These are phyloP conservation scores for Tetrapisispora pingtungensis DNA, from an alignment of 805 yeast species.

Conservation along the genomic window DNA sequence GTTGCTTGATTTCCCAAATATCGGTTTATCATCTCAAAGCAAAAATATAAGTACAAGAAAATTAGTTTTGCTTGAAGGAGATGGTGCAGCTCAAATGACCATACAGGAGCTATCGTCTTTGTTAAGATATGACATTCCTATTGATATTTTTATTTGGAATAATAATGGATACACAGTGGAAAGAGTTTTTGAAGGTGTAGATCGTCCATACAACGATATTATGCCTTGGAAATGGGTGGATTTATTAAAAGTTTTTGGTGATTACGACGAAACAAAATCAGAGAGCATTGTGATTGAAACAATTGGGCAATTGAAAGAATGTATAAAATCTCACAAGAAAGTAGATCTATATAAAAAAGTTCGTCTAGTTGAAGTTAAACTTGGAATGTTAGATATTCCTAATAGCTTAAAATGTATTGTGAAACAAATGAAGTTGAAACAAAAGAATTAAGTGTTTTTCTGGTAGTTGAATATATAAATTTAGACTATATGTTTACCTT, in stretches of 20 bases:
- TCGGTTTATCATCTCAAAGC: slow-evolving; percentile 18
- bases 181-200: slow-evolving; percentile 72
- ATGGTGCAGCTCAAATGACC: slow-evolving; percentile 94
- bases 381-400: slow-evolving; percentile 56
- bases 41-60: slow-evolving; percentile 34
- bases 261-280: slow-evolving; percentile 27
- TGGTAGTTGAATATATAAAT: no score
- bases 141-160: slow-evolving; percentile 66
- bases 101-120: slow-evolving; percentile 69
- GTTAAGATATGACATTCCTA: slow-evolving; percentile 48
- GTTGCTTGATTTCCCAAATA: slow-evolving; percentile 38
- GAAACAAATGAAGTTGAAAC: slow-evolving; percentile 6
- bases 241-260: slow-evolving; percentile 58
- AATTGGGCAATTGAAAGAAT: slow-evolving; percentile 31
- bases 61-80: slow-evolving; percentile 72
- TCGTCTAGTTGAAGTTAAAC: slow-evolving; percentile 48
- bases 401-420: slow-evolving; percentile 45
- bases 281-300: slow-evolving; percentile 30
- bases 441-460: neutral
- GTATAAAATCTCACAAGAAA: slow-evolving; percentile 31
- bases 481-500: no score
- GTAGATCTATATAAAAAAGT: slow-evolving; percentile 29
- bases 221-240: slow-evolving; percentile 75
- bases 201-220: slow-evolving; percentile 71
- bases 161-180: slow-evolving; percentile 88